Percentiles rank a stretch among this genome's conserved stretches.
phyloP scores from a whole-genome alignment of 768 basidiomycete species.

The Solioccasus polychromus region DNA sequence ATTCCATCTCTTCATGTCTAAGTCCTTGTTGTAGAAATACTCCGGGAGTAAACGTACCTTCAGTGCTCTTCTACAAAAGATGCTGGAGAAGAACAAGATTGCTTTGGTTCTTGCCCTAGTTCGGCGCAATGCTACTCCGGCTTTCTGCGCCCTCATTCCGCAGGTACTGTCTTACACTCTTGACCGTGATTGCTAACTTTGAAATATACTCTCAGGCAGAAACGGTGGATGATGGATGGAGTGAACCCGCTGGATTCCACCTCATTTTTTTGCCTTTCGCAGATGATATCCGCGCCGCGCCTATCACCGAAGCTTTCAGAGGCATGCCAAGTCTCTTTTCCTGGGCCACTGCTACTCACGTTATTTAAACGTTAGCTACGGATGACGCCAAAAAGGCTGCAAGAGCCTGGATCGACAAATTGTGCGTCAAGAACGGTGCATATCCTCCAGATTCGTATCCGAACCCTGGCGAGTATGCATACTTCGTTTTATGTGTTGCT shows the following conservation, averaged over 20 bases:
- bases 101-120: slow-evolving; percentile 72
- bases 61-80: slow-evolving; percentile 78
- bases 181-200: background rate
- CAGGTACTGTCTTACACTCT: slow-evolving; percentile 49
- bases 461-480: slow-evolving; percentile 71
- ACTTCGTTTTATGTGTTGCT: background rate
- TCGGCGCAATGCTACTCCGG: slow-evolving; percentile 69
- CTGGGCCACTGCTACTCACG: background rate
- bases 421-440: slow-evolving; percentile 70
- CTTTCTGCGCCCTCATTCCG: slow-evolving; percentile 82
- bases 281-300: slow-evolving; percentile 86
- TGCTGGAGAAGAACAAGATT: slow-evolving; percentile 78
- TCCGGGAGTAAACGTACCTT: slow-evolving; percentile 93
- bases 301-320: slow-evolving; percentile 60
- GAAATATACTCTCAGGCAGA: slow-evolving; percentile 52
- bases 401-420: slow-evolving; percentile 70
- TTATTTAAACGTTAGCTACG: slow-evolving; percentile 46
- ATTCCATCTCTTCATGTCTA: background rate
- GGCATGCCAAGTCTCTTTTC: slow-evolving; percentile 39
- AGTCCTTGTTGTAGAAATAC: slow-evolving; percentile 48
- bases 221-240: slow-evolving; percentile 64
- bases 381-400: slow-evolving; percentile 68
- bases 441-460: slow-evolving; percentile 90
- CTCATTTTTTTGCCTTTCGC: slow-evolving; percentile 91
- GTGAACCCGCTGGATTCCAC: slow-evolving; percentile 88